phyloP scores from a whole-genome alignment of 177 flowering plant genomes.

The Vitis hybrid region DNA sequence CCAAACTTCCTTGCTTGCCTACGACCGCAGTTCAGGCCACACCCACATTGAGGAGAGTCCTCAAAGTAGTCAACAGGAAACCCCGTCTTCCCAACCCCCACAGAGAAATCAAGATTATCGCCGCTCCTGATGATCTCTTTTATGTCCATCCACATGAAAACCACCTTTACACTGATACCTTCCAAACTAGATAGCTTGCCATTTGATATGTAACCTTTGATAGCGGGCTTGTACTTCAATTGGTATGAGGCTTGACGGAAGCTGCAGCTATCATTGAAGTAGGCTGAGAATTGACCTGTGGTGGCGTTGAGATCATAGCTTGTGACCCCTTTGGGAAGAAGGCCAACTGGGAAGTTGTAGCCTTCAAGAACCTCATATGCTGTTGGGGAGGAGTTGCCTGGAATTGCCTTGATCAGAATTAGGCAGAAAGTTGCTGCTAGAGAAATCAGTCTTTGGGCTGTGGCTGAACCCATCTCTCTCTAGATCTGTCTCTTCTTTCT shows the following conservation, averaged over 20 bases:
- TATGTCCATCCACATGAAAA: conserved; percentile 37
- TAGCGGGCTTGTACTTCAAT: conserved; percentile 30
- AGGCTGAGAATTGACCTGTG: conserved; percentile 35
- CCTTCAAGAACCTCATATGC: conserved; percentile 25
- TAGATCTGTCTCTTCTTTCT: neutral
- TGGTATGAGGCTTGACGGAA: conserved; percentile 40
- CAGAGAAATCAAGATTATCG: conserved; percentile 34
- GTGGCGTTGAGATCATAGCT: conserved; percentile 23
- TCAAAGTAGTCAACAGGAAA: conserved; percentile 36
- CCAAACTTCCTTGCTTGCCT: conserved; percentile 7
- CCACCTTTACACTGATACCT: conserved; percentile 44
- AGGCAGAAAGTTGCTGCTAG: neutral
- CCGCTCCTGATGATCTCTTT: conserved; percentile 32
- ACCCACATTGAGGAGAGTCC: conserved; percentile 44
- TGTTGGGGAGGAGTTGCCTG: conserved; percentile 5
- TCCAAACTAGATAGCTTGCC: conserved; percentile 25
- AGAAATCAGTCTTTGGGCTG: neutral
- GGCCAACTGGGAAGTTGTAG: conserved; percentile 32
- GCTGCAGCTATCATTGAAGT: conserved; percentile 25
- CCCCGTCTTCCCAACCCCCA: conserved; percentile 39
- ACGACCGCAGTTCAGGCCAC: conserved; percentile 35
- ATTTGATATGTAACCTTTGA: conserved; percentile 25
- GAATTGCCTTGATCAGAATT: neutral
- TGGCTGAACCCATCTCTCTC: no score
- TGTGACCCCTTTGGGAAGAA: conserved; percentile 34